Percentiles rank a stretch among this genome's conserved stretches.
Evolutionary conservation across 2,329 filamentous ascomycete species (phyloP).

Genomic region (Neophaeococcomyces mojaviensis): DNA sequence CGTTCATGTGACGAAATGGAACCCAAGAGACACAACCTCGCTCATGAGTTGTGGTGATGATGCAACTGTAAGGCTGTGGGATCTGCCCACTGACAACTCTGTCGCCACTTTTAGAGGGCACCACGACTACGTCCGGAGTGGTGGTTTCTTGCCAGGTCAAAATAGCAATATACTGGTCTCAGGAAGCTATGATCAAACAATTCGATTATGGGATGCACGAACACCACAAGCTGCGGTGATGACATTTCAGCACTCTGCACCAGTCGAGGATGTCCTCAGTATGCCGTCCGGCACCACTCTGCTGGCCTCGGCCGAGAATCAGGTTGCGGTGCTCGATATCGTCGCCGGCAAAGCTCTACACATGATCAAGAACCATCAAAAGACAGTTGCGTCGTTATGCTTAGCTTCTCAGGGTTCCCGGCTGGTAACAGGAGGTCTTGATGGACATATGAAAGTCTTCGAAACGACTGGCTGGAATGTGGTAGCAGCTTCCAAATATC

Average conservation of each 20-base stretch:
- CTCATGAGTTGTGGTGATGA: conserved; percentile 90
- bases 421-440: conserved; percentile 78
- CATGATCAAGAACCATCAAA: conserved; percentile 89
- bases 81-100: conserved; percentile 72
- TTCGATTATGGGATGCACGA: conserved; percentile 87
- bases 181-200: conserved; percentile 90
- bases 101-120: conserved; percentile 77
- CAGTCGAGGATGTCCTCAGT: conserved; percentile 80
- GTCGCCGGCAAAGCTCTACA: conserved; percentile 83
- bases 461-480: conserved; percentile 94
- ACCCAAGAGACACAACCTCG: conserved; percentile 75
- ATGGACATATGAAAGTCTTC: conserved; percentile 95
- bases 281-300: conserved; percentile 81
- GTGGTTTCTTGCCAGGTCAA: conserved; percentile 73
- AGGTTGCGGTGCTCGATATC: conserved; percentile 85
- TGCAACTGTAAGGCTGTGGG: conserved; percentile 87
- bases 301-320: conserved; percentile 74
- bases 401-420: conserved; percentile 73
- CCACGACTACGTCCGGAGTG: conserved; percentile 83
- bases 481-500: conserved; percentile 89
- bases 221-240: conserved; percentile 65
- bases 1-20: conserved; percentile 86
- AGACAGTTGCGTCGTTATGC: conserved; percentile 85
- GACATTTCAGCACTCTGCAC: conserved; percentile 88
- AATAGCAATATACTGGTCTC: conserved; percentile 68